phyloP scores from a whole-genome alignment of 257 asterid genomes.

The Buddleja alternifolia region DNA sequence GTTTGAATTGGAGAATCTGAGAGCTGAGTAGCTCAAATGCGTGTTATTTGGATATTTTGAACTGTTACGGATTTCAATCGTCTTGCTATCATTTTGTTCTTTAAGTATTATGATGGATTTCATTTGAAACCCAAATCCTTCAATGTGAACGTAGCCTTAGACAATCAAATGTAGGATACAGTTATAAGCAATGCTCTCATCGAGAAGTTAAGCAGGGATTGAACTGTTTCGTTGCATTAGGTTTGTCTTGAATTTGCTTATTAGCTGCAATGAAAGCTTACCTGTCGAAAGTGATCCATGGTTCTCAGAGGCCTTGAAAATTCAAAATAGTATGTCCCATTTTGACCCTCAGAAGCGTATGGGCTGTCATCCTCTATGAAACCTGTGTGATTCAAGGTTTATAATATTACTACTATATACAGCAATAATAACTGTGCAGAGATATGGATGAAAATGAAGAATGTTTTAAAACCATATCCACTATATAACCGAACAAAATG shows the following conservation, averaged over 20 bases:
- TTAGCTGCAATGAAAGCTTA: conserved; percentile 23
- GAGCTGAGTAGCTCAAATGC: too few species aligned
- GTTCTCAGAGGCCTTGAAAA: conserved; percentile 72
- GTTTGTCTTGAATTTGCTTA: conserved; percentile 2
- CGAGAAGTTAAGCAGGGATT: neutral
- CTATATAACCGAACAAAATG: neutral
- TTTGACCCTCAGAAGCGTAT: conserved; percentile 44
- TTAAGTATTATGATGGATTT: too few species aligned
- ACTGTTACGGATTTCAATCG: too few species aligned
- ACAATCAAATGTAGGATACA: neutral
- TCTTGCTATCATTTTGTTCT: too few species aligned
- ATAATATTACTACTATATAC: too few species aligned
- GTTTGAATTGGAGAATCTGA: too few species aligned
- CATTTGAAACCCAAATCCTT: too few species aligned
- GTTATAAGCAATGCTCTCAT: neutral
- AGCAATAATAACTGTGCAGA: too few species aligned
- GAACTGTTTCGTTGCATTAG: neutral
- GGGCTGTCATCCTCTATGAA: conserved; percentile 60
- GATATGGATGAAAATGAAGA: neutral
- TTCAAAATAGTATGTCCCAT: conserved; percentile 63
- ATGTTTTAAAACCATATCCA: neutral
- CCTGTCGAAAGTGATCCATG: conserved; percentile 68
- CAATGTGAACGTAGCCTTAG: neutral
- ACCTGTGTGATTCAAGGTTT: conserved; percentile 42
- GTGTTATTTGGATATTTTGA: too few species aligned